Conservation (phyloP, 192 early-diverging fungal species). For the Gryganskiella cystojenkinii region DNA sequence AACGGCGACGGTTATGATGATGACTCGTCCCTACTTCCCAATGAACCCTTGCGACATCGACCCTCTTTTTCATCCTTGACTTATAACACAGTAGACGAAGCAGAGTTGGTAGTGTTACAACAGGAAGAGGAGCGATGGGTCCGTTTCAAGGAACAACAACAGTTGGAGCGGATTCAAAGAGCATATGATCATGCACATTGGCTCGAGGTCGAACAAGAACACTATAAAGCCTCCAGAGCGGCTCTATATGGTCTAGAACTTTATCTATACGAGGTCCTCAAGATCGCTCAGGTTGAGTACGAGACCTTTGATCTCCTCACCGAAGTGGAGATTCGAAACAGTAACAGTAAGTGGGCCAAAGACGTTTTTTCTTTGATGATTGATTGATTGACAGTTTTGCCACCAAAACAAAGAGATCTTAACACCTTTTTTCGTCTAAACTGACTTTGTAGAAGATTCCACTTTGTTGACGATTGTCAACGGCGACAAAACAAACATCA, state of each 20-base stretch:
- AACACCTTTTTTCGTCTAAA: not conserved
- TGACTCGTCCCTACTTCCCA: no score
- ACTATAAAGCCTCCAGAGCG: conserved; percentile 5
- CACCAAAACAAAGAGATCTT: not conserved
- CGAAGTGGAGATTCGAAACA: conserved; percentile 17
- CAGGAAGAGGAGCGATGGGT: no score
- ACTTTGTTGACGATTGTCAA: conserved; percentile 33
- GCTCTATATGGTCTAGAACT: conserved; percentile 22
- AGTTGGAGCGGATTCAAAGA: not conserved
- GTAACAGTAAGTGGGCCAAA: conserved; percentile 12
- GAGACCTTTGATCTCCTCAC: conserved; percentile 15
- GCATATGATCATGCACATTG: conserved; percentile 32
- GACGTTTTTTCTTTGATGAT: not conserved
- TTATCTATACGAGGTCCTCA: conserved; percentile 14
- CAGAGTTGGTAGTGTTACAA: no score
- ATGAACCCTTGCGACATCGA: no score
- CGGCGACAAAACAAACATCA: conserved; percentile 22
- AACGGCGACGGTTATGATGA: no score
- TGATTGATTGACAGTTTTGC: no score
- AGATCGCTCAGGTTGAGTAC: conserved; percentile 17
- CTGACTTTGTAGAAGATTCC: conserved; percentile 4
- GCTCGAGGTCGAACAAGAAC: conserved; percentile 12
- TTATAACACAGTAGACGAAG: no score
- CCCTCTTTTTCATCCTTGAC: no score
- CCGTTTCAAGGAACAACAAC: conserved; percentile 1